A percentile compares a stretch with the other conserved stretches of the same genome.
phyloP scores from a whole-genome alignment of 1,284 basidiomycete genomes.

The Heterobasidion annosum region DNA sequence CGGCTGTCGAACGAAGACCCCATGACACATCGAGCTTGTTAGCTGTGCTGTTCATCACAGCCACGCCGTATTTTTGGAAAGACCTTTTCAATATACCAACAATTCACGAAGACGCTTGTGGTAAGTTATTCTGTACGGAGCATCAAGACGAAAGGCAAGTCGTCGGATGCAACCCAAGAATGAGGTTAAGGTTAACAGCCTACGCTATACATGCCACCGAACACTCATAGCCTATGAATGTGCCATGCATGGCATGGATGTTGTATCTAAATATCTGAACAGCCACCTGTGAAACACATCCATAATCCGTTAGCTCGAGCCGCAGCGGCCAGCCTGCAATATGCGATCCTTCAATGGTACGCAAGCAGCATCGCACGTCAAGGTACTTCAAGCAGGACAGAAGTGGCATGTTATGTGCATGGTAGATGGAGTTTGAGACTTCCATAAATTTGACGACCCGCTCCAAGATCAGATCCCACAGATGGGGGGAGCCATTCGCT shows the following conservation, averaged over 20 bases:
- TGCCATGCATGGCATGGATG: constrained; percentile 26
- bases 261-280: constrained; percentile 36
- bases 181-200: not conserved
- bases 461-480: constrained; percentile 40
- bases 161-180: not conserved
- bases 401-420: constrained; percentile 28
- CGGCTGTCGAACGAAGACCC: not conserved
- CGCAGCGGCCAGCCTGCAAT: constrained; percentile 42
- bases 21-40: not conserved
- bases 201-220: too few relatives aligned
- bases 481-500: constrained; percentile 33
- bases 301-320: constrained; percentile 40
- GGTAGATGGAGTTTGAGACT: constrained; percentile 34
- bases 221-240: constrained; percentile 32
- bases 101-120: not conserved
- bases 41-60: not conserved
- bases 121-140: not conserved
- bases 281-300: constrained; percentile 23
- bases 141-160: not conserved
- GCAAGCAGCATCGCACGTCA: not conserved
- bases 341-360: constrained; percentile 16
- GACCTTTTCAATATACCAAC: not conserved
- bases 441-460: constrained; percentile 29
- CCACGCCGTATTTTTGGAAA: not conserved
- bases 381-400: constrained; percentile 35